A percentile compares a stretch with the other conserved stretches of the same genome.
Conservation (phyloP, 2,329 filamentous ascomycete species). For the Aspergillus glaucus region DNA sequence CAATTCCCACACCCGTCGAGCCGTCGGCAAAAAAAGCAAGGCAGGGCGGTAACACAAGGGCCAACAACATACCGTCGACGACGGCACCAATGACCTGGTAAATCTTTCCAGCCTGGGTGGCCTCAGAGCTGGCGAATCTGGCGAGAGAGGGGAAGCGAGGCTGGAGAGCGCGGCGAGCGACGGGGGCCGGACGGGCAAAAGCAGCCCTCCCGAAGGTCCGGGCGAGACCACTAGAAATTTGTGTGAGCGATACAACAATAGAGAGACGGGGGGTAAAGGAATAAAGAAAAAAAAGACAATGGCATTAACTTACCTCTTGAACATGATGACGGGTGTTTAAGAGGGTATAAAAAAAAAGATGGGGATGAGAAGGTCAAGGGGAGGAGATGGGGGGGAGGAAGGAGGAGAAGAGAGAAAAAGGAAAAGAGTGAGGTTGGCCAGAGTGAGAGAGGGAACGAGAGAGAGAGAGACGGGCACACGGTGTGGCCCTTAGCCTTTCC, state of each 20-base stretch:
- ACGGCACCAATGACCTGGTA: constrained; percentile 95
- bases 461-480: constrained; percentile 24
- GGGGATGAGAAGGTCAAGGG: constrained; percentile 29
- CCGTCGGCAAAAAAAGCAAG: neutral
- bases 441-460: constrained; percentile 23
- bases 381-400: constrained; percentile 28
- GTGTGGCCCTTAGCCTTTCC: constrained; percentile 33
- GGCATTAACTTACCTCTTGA: constrained; percentile 51
- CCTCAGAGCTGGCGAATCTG: constrained; percentile 57
- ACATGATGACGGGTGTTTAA: constrained; percentile 50
- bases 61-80: constrained; percentile 73
- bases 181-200: constrained; percentile 50
- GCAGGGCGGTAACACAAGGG: constrained; percentile 15
- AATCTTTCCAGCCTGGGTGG: constrained; percentile 56
- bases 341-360: constrained; percentile 28
- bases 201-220: constrained; percentile 57
- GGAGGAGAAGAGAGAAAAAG: constrained; percentile 23
- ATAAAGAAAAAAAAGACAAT: constrained; percentile 14
- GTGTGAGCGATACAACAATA: constrained; percentile 20
- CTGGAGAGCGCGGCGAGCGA: constrained; percentile 51
- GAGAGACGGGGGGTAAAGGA: constrained; percentile 5
- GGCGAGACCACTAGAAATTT: constrained; percentile 55
- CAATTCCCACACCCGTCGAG: too few relatives aligned
- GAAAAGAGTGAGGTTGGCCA: constrained; percentile 25
- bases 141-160: constrained; percentile 54